Base-by-base conservation (phyloP, 2,329 filamentous ascomycete species). In the Orbilia oligospora region DNA sequence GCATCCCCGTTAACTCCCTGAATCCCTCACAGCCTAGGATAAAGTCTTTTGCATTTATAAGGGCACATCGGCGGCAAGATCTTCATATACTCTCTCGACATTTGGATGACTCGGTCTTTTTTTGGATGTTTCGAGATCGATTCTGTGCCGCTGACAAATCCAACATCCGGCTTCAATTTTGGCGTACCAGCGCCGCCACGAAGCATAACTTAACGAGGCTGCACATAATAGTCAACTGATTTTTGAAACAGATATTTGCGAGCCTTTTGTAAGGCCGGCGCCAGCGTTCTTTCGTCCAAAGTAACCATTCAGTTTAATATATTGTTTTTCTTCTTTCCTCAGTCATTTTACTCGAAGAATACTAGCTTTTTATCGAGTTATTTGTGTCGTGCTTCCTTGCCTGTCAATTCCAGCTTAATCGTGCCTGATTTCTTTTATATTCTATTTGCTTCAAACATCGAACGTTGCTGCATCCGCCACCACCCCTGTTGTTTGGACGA, bases 101-200 rank as follows among this genome's bases (percentile, higher is more conserved):
- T 38, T 56, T 46, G 20, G 30, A 24, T 41, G 48, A 30, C 49
- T 18, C 49, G 61, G 20, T 18, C 10, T 12, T 24, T 49, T 41
- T 69, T 69, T 69, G 44, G 71, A 75, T 75, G 51, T 61, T 75
- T 75, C 71, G 64, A 69, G 71, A 75, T 66, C 41, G 38, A 64
- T 68, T 75, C 56, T 48, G 64, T 30, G 33, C 44, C 51, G 71
- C 71, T 75, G 33, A 75, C 71, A 69, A 75, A 75, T 75, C 63
- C 51, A 63, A 53, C 41, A 46, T 24, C 9, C 48, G 48, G 48
- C 49, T 38, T 53, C 20, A 67, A 5, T 12, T 27, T 65, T 24
- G 27, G 41, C n/a, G 61, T 24, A 51, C 41, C 27, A 38, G 30
- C 44, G 36, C 58, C 38, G 41, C 48, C 10, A 9, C 16, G 14